phyloP scores from a whole-genome alignment of 2,329 filamentous ascomycete species.

The Simplicillium aogashimaense region DNA sequence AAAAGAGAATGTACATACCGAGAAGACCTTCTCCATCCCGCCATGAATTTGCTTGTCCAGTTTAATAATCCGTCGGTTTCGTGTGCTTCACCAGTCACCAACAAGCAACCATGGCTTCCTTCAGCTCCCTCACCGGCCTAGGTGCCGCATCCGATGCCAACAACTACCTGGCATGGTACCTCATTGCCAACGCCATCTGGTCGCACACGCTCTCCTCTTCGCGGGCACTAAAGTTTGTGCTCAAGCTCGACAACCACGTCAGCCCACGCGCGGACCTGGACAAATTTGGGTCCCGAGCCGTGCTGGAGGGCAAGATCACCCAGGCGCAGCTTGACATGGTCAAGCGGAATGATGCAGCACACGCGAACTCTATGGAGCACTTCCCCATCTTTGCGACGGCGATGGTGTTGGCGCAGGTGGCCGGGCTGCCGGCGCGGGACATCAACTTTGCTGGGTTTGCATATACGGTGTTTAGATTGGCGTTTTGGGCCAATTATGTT shows the following conservation, averaged over 20 bases:
- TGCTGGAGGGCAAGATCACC: constrained; percentile 1
- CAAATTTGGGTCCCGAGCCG: constrained; percentile 1
- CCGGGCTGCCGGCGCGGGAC: neutral
- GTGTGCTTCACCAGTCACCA: too few species aligned
- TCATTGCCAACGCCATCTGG: constrained; percentile 2
- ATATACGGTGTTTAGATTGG: neutral
- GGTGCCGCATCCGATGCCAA: too few species aligned
- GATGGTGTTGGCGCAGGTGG: constrained; percentile 2
- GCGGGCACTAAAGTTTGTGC: neutral
- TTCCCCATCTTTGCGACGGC: constrained; percentile 3
- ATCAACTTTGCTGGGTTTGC: constrained; percentile 1
- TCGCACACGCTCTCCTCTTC: constrained; percentile 1
- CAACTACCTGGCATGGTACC: constrained; percentile 1
- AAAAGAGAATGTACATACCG: too few species aligned
- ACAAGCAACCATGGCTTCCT: too few species aligned
- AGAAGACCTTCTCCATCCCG: too few species aligned
- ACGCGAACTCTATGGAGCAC: constrained; percentile 5
- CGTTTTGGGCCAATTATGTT: neutral
- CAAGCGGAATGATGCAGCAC: constrained; percentile 2
- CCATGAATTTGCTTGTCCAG: too few species aligned
- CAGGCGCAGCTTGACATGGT: constrained; percentile 4
- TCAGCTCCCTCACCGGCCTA: too few species aligned
- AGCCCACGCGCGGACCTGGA: constrained; percentile 3
- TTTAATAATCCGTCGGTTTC: too few species aligned
- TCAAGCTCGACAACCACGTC: constrained; percentile 4